These are phyloP conservation scores for Vigna angularis DNA, from an alignment of 306 rosid species.

Conservation along the genomic window DNA sequence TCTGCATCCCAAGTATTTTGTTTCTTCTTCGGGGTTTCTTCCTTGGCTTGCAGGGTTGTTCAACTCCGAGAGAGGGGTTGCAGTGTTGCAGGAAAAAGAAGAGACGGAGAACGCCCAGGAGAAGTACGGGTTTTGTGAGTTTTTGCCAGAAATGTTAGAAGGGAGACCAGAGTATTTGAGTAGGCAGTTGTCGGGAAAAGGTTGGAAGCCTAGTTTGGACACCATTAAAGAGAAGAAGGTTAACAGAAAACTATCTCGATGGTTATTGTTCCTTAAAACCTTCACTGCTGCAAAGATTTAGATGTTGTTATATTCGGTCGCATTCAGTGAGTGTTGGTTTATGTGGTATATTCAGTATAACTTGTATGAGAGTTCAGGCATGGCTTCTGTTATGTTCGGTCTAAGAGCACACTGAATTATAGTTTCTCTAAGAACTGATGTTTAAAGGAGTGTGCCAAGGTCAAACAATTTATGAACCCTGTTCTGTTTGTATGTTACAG, in stretches of 20 bases:
- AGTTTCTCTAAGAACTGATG: too few species aligned
- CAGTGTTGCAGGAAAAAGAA: conserved; percentile 41
- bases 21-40: conserved; percentile 52
- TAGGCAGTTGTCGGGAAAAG: conserved; percentile 77
- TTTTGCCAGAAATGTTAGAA: conserved; percentile 53
- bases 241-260: conserved; percentile 55
- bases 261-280: conserved; percentile 58
- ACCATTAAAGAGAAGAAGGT: conserved; percentile 77
- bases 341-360: background rate
- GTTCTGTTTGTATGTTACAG: background rate
- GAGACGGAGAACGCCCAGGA: conserved; percentile 35
- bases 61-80: conserved; percentile 20
- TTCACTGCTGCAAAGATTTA: background rate
- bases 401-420: too few species aligned
- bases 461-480: background rate
- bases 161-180: conserved; percentile 72
- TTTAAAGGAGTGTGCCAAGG: too few species aligned
- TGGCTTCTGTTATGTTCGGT: background rate
- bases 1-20: conserved; percentile 42
- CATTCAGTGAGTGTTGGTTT: background rate
- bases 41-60: conserved; percentile 65
- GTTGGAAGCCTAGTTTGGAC: conserved; percentile 90
- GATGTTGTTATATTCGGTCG: too few species aligned
- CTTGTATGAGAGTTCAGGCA: background rate
- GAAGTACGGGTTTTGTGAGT: conserved; percentile 45